Base-by-base conservation (phyloP, 495 filamentous ascomycete genomes). In the Neurospora discreta region DNA sequence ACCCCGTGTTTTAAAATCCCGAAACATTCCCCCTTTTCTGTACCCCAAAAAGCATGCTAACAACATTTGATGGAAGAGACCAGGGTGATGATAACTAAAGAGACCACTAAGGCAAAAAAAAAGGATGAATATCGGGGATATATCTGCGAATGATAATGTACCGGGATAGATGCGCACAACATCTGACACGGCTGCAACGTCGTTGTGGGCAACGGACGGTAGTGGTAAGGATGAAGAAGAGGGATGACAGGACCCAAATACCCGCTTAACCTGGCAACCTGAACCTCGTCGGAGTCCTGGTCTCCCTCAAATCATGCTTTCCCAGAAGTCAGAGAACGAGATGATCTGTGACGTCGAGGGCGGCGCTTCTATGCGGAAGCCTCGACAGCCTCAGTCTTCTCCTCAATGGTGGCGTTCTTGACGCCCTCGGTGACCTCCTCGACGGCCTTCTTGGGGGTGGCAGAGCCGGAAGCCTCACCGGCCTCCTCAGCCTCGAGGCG, bases 381-480 rank as follows among this genome's bases (percentile, higher is more conserved):
- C 68, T 74, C 75, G 39, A 74, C 73, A 58, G 88, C 70, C 69
- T 90, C 85, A 76, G 89, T 91, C 52, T 91, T 89, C 39, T 87
- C 87, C 74, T 92, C 89, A 16, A 97, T 81, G 0, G 90, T 89
- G 68, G 93, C 87, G 65, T 86, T 82, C 80, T 92, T 91, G 70
- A 97, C 82, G 3, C 92, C 92, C 38, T 87, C 81, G 13, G 81
- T 78, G 42, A 82, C 82, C 33, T 84, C 84, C 4, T 77, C 79
- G 39, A 81, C 83, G 38, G 80, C 80, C 69, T 81, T 81, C 73
- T 82, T 83, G 15, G 82, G 74, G 42, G 80, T 77, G 10, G 80
- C 69, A 8, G 80, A 71, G 33, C 79, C 78, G 13, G 78, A 73
- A 68, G 75, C 75, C 70, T 83, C 79, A 40, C 74, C 79, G 20